These are phyloP conservation scores for Cryptosporidium viatorum DNA, from an alignment of 169 alveolate species.

Conservation along the genomic window DNA sequence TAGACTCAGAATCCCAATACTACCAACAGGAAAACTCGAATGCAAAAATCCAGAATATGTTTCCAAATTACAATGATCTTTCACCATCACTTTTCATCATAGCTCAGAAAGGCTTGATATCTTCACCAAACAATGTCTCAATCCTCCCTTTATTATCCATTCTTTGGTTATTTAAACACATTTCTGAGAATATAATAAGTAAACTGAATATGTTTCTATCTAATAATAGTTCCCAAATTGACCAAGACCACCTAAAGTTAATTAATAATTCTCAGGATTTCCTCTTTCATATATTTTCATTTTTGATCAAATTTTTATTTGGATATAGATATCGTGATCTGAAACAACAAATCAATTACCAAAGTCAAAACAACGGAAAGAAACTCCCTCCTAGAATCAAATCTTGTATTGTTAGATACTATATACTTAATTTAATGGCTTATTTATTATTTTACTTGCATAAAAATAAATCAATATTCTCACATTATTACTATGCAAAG, in stretches of 20 bases:
- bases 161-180: conserved; percentile 7
- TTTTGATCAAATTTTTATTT: conserved; percentile 25
- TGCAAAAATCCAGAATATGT: conserved; percentile 13
- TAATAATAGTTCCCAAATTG: neutral
- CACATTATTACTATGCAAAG: conserved; percentile 2
- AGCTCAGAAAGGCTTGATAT: neutral
- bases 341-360: neutral
- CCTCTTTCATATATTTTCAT: conserved; percentile 22
- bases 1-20: conserved; percentile 29
- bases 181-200: neutral
- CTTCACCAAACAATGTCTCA: conserved; percentile 22
- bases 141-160: conserved; percentile 31
- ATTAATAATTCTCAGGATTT: conserved; percentile 11
- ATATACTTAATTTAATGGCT: conserved; percentile 13
- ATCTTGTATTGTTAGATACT: conserved; percentile 40
- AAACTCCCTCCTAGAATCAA: conserved; percentile 48
- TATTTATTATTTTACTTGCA: neutral
- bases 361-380: conserved; percentile 1
- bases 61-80: neutral
- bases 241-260: neutral
- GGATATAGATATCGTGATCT: conserved; percentile 9
- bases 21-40: neutral
- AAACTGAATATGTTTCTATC: neutral
- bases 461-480: neutral
- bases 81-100: conserved; percentile 44